These are phyloP conservation scores for Mollisia scopiformis DNA, from an alignment of 2,329 filamentous ascomycete genomes.

Conservation along the genomic window DNA sequence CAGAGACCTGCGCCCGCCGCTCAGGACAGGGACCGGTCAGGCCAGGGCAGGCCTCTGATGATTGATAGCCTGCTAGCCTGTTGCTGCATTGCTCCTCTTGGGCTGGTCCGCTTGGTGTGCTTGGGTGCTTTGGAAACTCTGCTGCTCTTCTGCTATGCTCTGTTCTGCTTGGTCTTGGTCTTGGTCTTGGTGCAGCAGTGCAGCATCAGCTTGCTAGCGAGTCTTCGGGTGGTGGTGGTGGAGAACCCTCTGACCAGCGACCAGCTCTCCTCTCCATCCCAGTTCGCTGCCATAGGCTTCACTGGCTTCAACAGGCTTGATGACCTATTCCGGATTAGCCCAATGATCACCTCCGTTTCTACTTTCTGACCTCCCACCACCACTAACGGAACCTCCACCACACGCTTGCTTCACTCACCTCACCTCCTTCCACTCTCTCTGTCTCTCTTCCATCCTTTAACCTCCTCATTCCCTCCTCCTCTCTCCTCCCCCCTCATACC, in stretches of 20 bases:
- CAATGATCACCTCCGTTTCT: background rate
- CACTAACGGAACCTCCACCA: background rate
- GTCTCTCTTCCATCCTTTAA: conserved; percentile 14
- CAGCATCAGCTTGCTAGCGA: no score
- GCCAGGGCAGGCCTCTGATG: no score
- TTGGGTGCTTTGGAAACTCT: no score
- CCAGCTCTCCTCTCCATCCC: no score
- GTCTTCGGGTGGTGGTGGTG: background rate
- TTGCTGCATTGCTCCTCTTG: background rate
- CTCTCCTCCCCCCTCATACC: conserved; percentile 19
- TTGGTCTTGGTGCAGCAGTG: no score
- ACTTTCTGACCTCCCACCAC: background rate
- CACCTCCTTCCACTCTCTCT: conserved; percentile 13
- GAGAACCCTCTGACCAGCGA: no score
- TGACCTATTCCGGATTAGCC: background rate
- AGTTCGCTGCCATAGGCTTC: no score
- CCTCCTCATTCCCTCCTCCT: conserved; percentile 20
- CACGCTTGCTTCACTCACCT: conserved; percentile 11
- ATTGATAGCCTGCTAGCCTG: no score
- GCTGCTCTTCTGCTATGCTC: no score
- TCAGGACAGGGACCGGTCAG: background rate
- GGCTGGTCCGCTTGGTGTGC: background rate
- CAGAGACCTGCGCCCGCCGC: background rate
- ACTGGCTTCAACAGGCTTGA: background rate
- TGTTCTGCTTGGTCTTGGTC: no score